Evolutionary conservation across 306 rosid genomes (phyloP), one percentile per base, ranked within the genome.

Genomic region (Phaseolus lunatus): DNA sequence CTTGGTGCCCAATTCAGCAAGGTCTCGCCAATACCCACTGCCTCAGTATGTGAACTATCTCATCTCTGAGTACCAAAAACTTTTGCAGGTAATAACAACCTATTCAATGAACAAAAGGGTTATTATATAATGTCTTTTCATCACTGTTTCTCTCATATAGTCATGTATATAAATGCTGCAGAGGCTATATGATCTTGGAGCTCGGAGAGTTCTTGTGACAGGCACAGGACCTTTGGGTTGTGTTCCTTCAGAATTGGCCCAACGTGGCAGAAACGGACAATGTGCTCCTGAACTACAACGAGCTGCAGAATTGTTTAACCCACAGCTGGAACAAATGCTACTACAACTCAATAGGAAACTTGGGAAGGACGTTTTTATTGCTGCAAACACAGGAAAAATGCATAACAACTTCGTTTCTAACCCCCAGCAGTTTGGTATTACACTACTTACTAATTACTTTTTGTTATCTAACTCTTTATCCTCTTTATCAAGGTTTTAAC

Each of bases 141-240:
- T 47, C 43, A 15, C 44, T 26, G 0, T 69, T 69, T 49, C 12
- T 33, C 41, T 35, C 16, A 10, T 58, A 7, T 37, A 3, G 1
- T 39, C 10, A 24, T 29, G 7, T 53, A 13, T 3, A 13, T 3
- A 37, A 1, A 24, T 56, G 0, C 10, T 78, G 27, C 73, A 87
- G 89, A 80, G 44, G 19, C 54, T 87, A 2, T 81, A 90, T 56
- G 87, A 85, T 20, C 53, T 92, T 11, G 97, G 98, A 49, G 89
- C 83, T 43, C 80, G 97, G 0, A 83, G 93, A 67, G 95, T 91
- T 31, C 52, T 93, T 19, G 98, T 93, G 78, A 93, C 98, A 1
- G 95, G 97, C 0, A 93, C 97, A 0, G 98, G 98, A 26, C 98
- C 98, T 0, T 22, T 93, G 16, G 98, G 98, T 1, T 93, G 97